Evolutionary conservation across 768 basidiomycete species (phyloP).

Genomic region (Postia placenta): DNA sequence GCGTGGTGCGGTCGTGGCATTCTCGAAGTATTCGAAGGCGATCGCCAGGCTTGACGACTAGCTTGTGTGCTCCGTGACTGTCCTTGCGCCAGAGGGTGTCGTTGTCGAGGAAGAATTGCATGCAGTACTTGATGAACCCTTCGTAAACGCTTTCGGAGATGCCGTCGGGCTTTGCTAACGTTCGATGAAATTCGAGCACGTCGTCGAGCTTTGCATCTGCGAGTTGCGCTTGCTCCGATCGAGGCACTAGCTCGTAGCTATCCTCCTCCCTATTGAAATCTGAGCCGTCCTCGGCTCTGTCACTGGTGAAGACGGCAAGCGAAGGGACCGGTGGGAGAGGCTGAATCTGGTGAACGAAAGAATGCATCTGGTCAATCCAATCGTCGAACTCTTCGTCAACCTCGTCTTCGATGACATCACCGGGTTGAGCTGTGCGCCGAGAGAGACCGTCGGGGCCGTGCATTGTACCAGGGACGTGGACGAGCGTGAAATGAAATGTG

Average conservation of each 20-base stretch:
- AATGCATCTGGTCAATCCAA: constrained; percentile 11
- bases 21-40: constrained; percentile 5
- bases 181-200: neutral
- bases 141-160: constrained; percentile 1
- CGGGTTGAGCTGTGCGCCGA: constrained; percentile 5
- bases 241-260: neutral
- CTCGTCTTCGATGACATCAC: neutral
- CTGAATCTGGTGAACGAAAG: constrained; percentile 3
- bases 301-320: neutral
- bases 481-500: constrained; percentile 29
- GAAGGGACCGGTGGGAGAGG: neutral
- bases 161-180: constrained; percentile 1
- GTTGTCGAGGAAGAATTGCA: neutral
- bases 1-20: constrained; percentile 15
- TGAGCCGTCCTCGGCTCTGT: neutral
- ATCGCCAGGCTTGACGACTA: constrained; percentile 8
- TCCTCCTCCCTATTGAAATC: constrained; percentile 2
- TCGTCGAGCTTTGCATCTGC: neutral
- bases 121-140: constrained; percentile 1
- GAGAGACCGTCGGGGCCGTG: constrained; percentile 30
- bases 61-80: constrained; percentile 11
- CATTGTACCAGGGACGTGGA: constrained; percentile 27
- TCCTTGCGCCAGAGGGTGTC: constrained; percentile 12
- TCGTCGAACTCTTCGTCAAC: constrained; percentile 6
- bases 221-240: neutral